A percentile compares a stretch with the other conserved stretches of the same genome.
Conservation (phyloP, 169 alveolate species). For the Plasmodium gaboni region DNA sequence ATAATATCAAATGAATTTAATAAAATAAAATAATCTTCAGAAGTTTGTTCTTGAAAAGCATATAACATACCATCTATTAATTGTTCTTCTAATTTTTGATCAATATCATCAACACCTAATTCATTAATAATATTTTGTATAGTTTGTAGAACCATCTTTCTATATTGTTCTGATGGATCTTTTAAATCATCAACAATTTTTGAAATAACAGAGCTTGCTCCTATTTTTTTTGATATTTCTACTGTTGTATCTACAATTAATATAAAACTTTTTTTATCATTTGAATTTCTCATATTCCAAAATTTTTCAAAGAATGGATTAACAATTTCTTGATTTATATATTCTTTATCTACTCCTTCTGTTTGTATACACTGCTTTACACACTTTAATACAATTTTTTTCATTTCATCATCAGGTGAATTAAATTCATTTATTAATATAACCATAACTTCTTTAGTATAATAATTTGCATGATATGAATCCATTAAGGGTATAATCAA, state of each 20-base stretch:
- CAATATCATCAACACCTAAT: slow-evolving; percentile 96
- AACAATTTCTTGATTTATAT: slow-evolving; percentile 95
- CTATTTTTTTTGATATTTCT: slow-evolving; percentile 97
- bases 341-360: slow-evolving; percentile 98
- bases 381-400: slow-evolving; percentile 95
- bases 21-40: slow-evolving; percentile 96
- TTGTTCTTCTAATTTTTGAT: slow-evolving; percentile 96
- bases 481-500: slow-evolving; percentile 99
- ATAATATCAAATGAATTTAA: slow-evolving; percentile 98
- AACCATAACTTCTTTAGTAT: slow-evolving; percentile 97
- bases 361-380: slow-evolving; percentile 98
- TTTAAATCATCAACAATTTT: slow-evolving; percentile 81
- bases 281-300: slow-evolving; percentile 90
- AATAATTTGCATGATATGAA: slow-evolving; percentile 97
- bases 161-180: slow-evolving; percentile 88
- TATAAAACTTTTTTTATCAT: slow-evolving; percentile 95
- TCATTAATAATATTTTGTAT: slow-evolving; percentile 94
- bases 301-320: slow-evolving; percentile 97
- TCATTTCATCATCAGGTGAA: slow-evolving; percentile 99
- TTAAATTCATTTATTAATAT: slow-evolving; percentile 97
- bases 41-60: slow-evolving; percentile 97
- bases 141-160: slow-evolving; percentile 98
- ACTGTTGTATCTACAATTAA: slow-evolving; percentile 98
- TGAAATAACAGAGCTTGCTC: slow-evolving; percentile 76
- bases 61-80: slow-evolving; percentile 98